Conservation (phyloP, 371 early-diverging fungal species). For the Mortierella sp. region DNA sequence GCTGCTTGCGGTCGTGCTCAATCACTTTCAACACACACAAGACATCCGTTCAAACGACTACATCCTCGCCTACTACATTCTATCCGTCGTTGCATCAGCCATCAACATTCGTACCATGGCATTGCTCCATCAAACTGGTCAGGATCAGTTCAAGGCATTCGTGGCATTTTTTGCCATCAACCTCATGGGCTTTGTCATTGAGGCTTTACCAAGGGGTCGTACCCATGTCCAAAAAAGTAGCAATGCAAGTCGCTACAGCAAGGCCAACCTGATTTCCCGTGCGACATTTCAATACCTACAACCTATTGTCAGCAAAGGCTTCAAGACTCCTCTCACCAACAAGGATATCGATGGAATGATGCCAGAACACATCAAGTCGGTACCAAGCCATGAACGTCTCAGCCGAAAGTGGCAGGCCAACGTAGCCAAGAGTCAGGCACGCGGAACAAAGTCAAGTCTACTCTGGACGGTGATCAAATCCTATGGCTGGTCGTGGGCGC, state of each 20-base stretch:
- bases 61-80: conserved; percentile 31
- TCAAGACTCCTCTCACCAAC: conserved; percentile 26
- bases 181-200: conserved; percentile 34
- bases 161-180: conserved; percentile 39
- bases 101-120: conserved; percentile 54
- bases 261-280: conserved; percentile 46
- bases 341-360: conserved; percentile 50
- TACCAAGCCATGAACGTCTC: conserved; percentile 25
- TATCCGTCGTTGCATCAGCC: conserved; percentile 37
- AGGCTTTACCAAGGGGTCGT: conserved; percentile 41
- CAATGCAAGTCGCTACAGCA: conserved; percentile 26
- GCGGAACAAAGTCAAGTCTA: conserved; percentile 32
- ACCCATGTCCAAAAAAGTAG: conserved; percentile 35
- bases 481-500: conserved; percentile 28
- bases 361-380: conserved; percentile 33
- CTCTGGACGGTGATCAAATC: conserved; percentile 27
- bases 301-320: conserved; percentile 37
- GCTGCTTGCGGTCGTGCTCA: conserved; percentile 25
- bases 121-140: conserved; percentile 15
- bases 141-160: conserved; percentile 47
- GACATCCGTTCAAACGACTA: conserved; percentile 40
- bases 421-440: conserved; percentile 26
- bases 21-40: conserved; percentile 44
- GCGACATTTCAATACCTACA: conserved; percentile 42
- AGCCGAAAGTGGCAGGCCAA: conserved; percentile 27